Base-by-base conservation (phyloP, 768 basidiomycete genomes). In the Mycena filopes region DNA sequence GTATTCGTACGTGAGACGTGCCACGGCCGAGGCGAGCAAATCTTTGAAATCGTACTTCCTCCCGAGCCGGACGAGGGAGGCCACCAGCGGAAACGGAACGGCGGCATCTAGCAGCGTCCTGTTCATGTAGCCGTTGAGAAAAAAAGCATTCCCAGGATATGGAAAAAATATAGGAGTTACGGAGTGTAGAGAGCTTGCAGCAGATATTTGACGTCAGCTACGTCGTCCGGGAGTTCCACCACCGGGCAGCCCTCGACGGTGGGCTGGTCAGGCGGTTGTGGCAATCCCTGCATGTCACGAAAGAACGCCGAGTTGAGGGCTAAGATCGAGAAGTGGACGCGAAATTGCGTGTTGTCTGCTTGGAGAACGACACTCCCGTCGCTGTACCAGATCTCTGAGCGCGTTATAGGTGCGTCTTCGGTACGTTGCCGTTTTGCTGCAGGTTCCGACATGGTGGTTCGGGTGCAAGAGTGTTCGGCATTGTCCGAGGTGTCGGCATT, bases 291-390 rank as follows among this genome's bases (percentile, higher is more conserved):
- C 45, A 60, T 23, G 18, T 26, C 56, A 9, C 45, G 42, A 36
- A 65, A 65, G 33, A 65, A 49, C 5, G 64, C 28, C 10, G 64
- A 65, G 21, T 65, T 40, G 21, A 12, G 29, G 18, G 63, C 20
- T 4, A 65, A 43, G 11, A 60, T 31, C 18, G 48, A 38, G 49
- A 57, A 55, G 21, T 65, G 47, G 16, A 63, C 62, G n/a, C 62
- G 33, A 23, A 63, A 63, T 40, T 43, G 55, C 26, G n/a, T 56
- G 7, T 23, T n/a, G 23, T 29, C 18, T 36, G 57, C 53, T 26
- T 65, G 49, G 4, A 65, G 25, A 15, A 65, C 50, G 28, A 65
- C 45, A 26, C 26, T 60, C 6, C 64, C 64, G 42, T 65, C 64
- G n/a, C 15, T 6, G 28, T 59, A 38, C 64, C 64, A 65, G 48